Conservation (phyloP, 345 rosid species). For the Eucalyptus rudis region DNA sequence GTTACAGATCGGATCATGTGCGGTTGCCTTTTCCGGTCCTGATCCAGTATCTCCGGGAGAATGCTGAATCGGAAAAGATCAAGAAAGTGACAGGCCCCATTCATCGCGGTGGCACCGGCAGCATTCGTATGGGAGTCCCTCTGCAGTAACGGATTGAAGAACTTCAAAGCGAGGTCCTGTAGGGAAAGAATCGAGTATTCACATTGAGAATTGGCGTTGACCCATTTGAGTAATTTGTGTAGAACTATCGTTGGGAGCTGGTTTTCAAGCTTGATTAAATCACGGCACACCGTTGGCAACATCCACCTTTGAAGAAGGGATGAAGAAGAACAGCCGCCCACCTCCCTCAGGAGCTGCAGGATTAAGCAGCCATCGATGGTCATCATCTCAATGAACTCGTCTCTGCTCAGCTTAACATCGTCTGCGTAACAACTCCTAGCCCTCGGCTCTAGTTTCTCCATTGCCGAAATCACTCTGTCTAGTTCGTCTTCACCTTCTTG, state of each 20-base stretch:
- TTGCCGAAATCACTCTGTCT: neutral
- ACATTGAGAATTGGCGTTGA: neutral
- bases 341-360: constrained; percentile 6
- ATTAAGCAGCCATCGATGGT: constrained; percentile 15
- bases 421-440: constrained; percentile 7
- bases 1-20: neutral
- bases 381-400: constrained; percentile 13
- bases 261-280: constrained; percentile 18
- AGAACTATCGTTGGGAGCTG: constrained; percentile 7
- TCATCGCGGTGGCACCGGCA: neutral
- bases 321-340: neutral
- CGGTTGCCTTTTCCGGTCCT: neutral
- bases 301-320: constrained; percentile 5
- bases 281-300: constrained; percentile 7
- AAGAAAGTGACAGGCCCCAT: neutral
- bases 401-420: neutral
- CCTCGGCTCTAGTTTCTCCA: constrained; percentile 5
- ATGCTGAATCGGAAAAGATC: constrained; percentile 13
- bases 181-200: neutral
- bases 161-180: neutral
- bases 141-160: constrained; percentile 9
- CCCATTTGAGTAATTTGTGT: neutral
- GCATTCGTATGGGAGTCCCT: neutral
- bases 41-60: neutral
- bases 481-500: neutral